A percentile compares a stretch with the other conserved stretches of the same genome.
Conservation (phyloP, 306 rosid genomes). For the Prosopis cineraria region DNA sequence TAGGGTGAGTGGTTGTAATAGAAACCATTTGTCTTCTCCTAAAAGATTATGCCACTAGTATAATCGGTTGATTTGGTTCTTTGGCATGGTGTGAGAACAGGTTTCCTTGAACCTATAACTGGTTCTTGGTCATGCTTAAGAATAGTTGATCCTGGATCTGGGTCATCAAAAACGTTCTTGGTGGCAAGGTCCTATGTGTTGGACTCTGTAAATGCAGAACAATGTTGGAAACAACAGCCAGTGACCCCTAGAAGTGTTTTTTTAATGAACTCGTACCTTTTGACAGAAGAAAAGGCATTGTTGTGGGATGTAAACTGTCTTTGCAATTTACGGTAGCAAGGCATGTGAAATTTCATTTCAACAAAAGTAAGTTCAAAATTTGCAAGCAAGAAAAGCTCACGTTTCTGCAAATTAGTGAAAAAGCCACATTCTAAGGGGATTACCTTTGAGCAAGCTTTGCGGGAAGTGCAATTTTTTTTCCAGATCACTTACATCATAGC, state of each 20-base stretch:
- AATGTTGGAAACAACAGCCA: slow-evolving; percentile 61
- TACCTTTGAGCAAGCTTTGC: slow-evolving; percentile 61
- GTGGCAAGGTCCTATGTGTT: slow-evolving; percentile 38
- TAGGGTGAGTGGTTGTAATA: neutral
- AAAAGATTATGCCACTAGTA: neutral
- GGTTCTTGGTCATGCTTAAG: slow-evolving; percentile 79
- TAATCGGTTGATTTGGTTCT: neutral
- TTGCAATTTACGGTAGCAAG: slow-evolving; percentile 58
- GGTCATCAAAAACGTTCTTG: slow-evolving; percentile 41
- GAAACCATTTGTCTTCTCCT: neutral
- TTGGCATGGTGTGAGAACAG: slow-evolving; percentile 31
- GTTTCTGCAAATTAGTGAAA: slow-evolving; percentile 60
- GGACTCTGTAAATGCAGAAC: slow-evolving; percentile 70
- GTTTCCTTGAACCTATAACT: slow-evolving; percentile 66
- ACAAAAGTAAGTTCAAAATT: slow-evolving; percentile 44
- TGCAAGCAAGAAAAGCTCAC: slow-evolving; percentile 45
- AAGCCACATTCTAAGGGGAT: slow-evolving; percentile 50
- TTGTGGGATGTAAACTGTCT: slow-evolving; percentile 56
- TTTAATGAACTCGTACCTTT: slow-evolving; percentile 67
- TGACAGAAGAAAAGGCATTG: slow-evolving; percentile 60
- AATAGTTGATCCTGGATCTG: slow-evolving; percentile 78
- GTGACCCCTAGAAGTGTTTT: slow-evolving; percentile 66
- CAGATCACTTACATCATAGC: slow-evolving; percentile 45
- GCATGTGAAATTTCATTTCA: slow-evolving; percentile 56
- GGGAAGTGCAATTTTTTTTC: slow-evolving; percentile 55